phyloP scores from a whole-genome alignment of 306 rosid genomes.

The Begonia peltatifolia region DNA sequence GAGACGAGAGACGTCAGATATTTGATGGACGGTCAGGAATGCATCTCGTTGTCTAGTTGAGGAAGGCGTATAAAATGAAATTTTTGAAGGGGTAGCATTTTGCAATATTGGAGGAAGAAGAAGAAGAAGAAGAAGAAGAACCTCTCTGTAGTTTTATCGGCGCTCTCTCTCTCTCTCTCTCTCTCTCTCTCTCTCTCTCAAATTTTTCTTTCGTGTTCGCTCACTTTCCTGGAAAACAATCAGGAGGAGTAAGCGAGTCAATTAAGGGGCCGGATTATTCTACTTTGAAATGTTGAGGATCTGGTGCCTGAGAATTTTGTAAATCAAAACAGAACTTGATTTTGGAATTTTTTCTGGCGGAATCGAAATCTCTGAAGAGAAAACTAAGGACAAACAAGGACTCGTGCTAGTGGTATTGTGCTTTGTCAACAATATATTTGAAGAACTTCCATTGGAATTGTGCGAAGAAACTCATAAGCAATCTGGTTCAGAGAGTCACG shows the following conservation, averaged over 20 bases:
- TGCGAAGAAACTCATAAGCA: background rate
- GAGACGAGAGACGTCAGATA: background rate
- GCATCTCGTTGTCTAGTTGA: background rate
- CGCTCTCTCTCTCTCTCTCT: background rate
- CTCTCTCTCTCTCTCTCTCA: conserved; percentile 2
- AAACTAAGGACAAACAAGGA: background rate
- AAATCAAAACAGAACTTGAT: background rate
- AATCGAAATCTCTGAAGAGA: background rate
- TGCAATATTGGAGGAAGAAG: background rate
- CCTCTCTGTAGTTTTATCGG: too few relatives aligned
- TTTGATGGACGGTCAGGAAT: background rate
- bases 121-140: too few relatives aligned
- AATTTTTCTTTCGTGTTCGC: background rate
- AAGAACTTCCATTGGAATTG: background rate
- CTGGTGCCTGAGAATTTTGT: background rate
- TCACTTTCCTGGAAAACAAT: background rate
- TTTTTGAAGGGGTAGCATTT: background rate
- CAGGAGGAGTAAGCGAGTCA: background rate
- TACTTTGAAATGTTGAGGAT: background rate
- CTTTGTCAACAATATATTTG: background rate
- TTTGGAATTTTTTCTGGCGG: background rate
- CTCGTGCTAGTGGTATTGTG: background rate
- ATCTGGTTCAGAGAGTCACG: background rate
- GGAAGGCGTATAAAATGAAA: background rate
- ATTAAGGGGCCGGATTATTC: background rate